Conservation (phyloP, 331 rosid genomes). For the Malus hybrid region DNA sequence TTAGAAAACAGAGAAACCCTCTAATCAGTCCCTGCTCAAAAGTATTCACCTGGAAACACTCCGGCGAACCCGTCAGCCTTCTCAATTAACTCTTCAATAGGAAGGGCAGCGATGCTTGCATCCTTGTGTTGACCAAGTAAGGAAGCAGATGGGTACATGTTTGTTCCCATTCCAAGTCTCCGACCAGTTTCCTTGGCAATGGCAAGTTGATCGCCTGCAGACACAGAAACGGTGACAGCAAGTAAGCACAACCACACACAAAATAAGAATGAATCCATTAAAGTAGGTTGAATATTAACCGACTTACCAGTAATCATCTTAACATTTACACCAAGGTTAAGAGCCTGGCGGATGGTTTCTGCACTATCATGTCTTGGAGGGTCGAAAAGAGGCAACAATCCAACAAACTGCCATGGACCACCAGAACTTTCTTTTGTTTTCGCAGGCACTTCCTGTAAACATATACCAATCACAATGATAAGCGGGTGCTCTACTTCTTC, state of each 20-base stretch:
- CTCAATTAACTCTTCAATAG: conserved; percentile 92
- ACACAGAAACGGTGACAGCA: not conserved
- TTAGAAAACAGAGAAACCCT: not conserved
- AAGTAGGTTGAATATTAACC: not conserved
- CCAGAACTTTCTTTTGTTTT: conserved; percentile 70
- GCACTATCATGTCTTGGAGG: conserved; percentile 99
- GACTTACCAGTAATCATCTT: conserved; percentile 97
- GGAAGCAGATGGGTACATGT: conserved; percentile 95
- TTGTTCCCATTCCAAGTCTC: conserved; percentile 99
- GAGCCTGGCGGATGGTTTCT: conserved; percentile 93
- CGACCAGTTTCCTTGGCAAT: conserved; percentile 95
- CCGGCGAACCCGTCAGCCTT: conserved; percentile 99
- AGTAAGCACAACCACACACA: conserved; percentile 3
- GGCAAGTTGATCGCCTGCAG: conserved; percentile 93
- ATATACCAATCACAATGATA: conserved; percentile 3
- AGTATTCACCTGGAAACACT: conserved; percentile 86
- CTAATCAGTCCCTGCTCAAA: not conserved
- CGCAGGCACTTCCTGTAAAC: conserved; percentile 77
- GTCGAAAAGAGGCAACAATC: conserved; percentile 83
- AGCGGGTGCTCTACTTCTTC: not conserved
- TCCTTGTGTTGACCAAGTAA: conserved; percentile 93
- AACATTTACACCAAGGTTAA: conserved; percentile 92
- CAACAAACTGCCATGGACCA: conserved; percentile 91
- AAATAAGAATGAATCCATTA: not conserved
- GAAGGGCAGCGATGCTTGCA: conserved; percentile 76